Conservation (phyloP, 2,329 filamentous ascomycete genomes). For the Beauveria rudraprayagi region DNA sequence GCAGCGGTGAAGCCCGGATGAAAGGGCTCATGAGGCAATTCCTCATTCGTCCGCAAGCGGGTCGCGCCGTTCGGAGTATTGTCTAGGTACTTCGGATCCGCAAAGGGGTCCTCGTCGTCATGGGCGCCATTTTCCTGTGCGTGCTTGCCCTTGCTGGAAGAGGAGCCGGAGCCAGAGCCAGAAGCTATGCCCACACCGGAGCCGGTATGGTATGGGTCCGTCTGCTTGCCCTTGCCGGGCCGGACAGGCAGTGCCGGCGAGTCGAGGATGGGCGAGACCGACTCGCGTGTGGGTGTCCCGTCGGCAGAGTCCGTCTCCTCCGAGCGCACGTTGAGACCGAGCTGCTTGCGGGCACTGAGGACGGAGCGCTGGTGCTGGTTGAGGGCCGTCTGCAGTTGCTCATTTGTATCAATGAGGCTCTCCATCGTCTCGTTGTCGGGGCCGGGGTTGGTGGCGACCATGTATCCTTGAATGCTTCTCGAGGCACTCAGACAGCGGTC, state of each 20-base stretch:
- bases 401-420: slow-evolving; percentile 88
- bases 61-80: neutral
- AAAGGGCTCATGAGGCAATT: slow-evolving; percentile 29
- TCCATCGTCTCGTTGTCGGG: slow-evolving; percentile 94
- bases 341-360: slow-evolving; percentile 50
- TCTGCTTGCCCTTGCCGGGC: slow-evolving; percentile 29
- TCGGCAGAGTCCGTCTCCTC: slow-evolving; percentile 20
- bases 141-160: slow-evolving; percentile 11
- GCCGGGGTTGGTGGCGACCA: slow-evolving; percentile 65
- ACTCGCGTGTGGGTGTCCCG: neutral
- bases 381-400: slow-evolving; percentile 74
- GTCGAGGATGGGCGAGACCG: slow-evolving; percentile 3
- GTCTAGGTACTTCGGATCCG: slow-evolving; percentile 23
- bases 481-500: slow-evolving; percentile 77
- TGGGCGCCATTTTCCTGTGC: slow-evolving; percentile 13
- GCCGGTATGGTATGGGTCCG: slow-evolving; percentile 10
- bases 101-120: slow-evolving; percentile 20
- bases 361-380: slow-evolving; percentile 80
- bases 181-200: slow-evolving; percentile 15
- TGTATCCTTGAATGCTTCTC: slow-evolving; percentile 77
- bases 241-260: slow-evolving; percentile 13
- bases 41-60: slow-evolving; percentile 12
- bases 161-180: slow-evolving; percentile 19
- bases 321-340: slow-evolving; percentile 30
- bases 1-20: slow-evolving; percentile 27